Conservation (phyloP, 805 yeast genomes). For the Kluyveromyces wickerhamii region DNA sequence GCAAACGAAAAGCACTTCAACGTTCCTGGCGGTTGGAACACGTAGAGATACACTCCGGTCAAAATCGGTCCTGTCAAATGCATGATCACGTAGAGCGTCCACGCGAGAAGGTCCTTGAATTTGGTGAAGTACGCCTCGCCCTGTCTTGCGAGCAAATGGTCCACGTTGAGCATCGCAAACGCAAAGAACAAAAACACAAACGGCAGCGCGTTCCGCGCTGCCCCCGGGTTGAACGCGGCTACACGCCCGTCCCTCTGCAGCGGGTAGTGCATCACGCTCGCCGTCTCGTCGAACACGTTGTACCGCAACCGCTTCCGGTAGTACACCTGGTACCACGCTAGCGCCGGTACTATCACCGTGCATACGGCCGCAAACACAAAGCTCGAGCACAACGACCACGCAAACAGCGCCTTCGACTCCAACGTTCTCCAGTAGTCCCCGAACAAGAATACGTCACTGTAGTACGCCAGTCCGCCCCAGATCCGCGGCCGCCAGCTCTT, state of each 20-base stretch:
- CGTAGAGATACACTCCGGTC: constrained; percentile 54
- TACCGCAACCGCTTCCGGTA: constrained; percentile 14
- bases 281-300: constrained; percentile 22
- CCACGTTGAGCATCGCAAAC: constrained; percentile 38
- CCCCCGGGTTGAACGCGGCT: constrained; percentile 13
- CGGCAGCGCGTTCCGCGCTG: constrained; percentile 17
- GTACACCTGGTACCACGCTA: constrained; percentile 23
- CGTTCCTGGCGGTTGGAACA: constrained; percentile 61
- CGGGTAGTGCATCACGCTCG: constrained; percentile 15
- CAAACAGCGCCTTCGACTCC: constrained; percentile 13
- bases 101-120: constrained; percentile 46
- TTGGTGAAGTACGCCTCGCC: constrained; percentile 31
- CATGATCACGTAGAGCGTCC: constrained; percentile 54
- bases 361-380: constrained; percentile 12
- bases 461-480: constrained; percentile 40
- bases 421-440: constrained; percentile 28
- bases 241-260: constrained; percentile 4
- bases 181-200: constrained; percentile 37
- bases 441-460: constrained; percentile 22
- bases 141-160: constrained; percentile 35
- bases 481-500: constrained; percentile 44
- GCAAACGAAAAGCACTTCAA: constrained; percentile 45
- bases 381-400: constrained; percentile 11
- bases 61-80: constrained; percentile 56
- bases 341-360: constrained; percentile 17